Base-by-base conservation (phyloP, 129 eudicot species). In the Glebionis coronaria region DNA sequence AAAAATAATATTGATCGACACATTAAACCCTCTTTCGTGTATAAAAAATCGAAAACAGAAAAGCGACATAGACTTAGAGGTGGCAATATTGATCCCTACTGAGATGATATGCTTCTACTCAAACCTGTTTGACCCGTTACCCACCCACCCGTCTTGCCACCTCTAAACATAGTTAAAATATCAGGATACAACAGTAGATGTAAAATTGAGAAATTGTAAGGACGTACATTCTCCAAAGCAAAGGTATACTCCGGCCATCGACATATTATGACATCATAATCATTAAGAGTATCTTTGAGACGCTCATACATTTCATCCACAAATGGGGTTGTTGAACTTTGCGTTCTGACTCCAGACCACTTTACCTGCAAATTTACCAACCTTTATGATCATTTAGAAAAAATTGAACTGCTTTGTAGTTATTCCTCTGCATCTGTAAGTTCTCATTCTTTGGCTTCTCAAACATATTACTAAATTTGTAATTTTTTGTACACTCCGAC, bases 191-290 rank as follows among this genome's bases (percentile, higher is more conserved):
- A 40, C 7, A 29, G 4, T 14, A 29, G 60, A 53, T 46, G 60
- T 6, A 38, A 60, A 56, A 67, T 50, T 47, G 61, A 71, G 12
- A 10, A 14, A 23, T 20, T 20, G 50, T 31, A 11, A 66, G 62
- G 58, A 46, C 87, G 15, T 85, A 89, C 96, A 79, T 83, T 89
- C 82, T 89, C 96, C 77, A 89, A 78, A 20, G 83, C 87, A 62
- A 79, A 79, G 23, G 81, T 89, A 70, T 89, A 89, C 73, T 89
- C 96, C 44, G 96, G 96, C 96, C 96, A 89, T 63, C 93, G 87
- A 58, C 96, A 79, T 28, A 89, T 85, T 56, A 89, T 83, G 87
- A 85, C 81, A 40, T 81, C 85, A 64, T 89, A 89, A 71, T 89
- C 96, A 67, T 81, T 89, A 51, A 89, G 68, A 12, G 87, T 86